Evolutionary conservation across 148 eudicot genomes (phyloP).

Genomic region (Camellia sinensis): DNA sequence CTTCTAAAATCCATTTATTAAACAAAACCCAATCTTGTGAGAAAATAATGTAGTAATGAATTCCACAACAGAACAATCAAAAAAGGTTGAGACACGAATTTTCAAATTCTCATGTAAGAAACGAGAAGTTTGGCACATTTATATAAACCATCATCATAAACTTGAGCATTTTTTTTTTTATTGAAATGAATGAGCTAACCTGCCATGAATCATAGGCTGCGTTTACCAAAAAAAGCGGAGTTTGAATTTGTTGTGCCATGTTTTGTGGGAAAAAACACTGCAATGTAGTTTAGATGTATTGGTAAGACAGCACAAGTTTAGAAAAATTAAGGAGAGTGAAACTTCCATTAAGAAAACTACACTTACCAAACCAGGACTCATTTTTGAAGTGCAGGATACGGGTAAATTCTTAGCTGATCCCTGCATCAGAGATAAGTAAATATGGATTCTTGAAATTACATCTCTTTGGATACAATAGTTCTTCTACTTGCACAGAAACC

Average conservation of each 20-base stretch:
- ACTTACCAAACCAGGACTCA: constrained; percentile 64
- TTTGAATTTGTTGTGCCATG: constrained; percentile 44
- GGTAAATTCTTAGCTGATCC: constrained; percentile 70
- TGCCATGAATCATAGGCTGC: constrained; percentile 97
- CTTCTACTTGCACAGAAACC: too few relatives aligned
- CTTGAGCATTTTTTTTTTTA: not conserved
- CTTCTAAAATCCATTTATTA: not conserved
- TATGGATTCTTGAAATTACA: not conserved
- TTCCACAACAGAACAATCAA: not conserved
- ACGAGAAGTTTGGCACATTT: not conserved
- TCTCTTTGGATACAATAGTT: not conserved
- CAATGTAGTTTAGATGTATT: not conserved
- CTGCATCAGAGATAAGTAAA: constrained; percentile 31
- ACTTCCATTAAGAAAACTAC: not conserved
- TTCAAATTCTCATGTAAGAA: not conserved
- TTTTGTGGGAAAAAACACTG: constrained; percentile 97
- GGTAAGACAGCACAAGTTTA: not conserved
- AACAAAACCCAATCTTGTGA: not conserved
- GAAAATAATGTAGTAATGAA: not conserved
- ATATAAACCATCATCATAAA: not conserved
- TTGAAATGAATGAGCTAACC: constrained; percentile 43
- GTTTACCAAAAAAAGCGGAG: constrained; percentile 76
- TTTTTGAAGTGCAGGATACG: constrained; percentile 46
- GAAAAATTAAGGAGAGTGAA: not conserved
- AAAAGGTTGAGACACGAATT: not conserved